Conservation (phyloP, 75 land plant genomes). For the Selaginella moellendorffii region DNA sequence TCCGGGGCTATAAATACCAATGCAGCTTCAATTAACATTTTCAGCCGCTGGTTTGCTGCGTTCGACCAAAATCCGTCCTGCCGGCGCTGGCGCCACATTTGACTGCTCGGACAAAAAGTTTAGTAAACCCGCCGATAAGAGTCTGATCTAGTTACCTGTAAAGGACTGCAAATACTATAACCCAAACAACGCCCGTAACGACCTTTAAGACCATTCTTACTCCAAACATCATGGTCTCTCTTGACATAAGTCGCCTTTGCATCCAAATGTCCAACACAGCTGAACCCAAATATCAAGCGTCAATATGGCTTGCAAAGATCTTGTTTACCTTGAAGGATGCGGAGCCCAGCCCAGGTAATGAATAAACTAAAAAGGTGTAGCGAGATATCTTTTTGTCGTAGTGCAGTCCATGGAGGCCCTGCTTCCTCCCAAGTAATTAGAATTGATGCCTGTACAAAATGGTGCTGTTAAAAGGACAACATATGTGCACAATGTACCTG, state of each 20-base stretch:
- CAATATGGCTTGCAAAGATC: no score
- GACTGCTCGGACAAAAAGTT: slow-evolving; percentile 8
- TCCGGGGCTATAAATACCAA: slow-evolving; percentile 44
- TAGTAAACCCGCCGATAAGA: no score
- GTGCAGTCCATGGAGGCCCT: slow-evolving; percentile 42
- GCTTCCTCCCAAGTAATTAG: slow-evolving; percentile 13
- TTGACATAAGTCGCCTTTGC: slow-evolving; percentile 51
- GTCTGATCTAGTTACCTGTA: slow-evolving; percentile 46
- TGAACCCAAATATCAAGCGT: slow-evolving; percentile 13
- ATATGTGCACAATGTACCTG: slow-evolving; percentile 26
- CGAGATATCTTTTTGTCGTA: slow-evolving; percentile 32
- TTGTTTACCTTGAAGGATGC: slow-evolving; percentile 44
- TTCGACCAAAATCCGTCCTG: slow-evolving; percentile 41
- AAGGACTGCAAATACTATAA: slow-evolving; percentile 41
- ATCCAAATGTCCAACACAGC: slow-evolving; percentile 46
- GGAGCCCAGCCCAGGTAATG: slow-evolving; percentile 61
- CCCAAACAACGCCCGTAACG: slow-evolving; percentile 50
- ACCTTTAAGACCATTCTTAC: slow-evolving; percentile 68
- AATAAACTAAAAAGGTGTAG: slow-evolving; percentile 41
- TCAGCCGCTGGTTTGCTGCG: slow-evolving; percentile 25
- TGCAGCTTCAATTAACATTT: slow-evolving; percentile 36
- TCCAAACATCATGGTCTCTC: slow-evolving; percentile 47
- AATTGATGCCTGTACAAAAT: slow-evolving; percentile 7
- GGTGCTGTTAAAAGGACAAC: not conserved
- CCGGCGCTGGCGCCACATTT: slow-evolving; percentile 49